Conservation (phyloP, 768 basidiomycete species). For the Pisolithus tinctorius region DNA sequence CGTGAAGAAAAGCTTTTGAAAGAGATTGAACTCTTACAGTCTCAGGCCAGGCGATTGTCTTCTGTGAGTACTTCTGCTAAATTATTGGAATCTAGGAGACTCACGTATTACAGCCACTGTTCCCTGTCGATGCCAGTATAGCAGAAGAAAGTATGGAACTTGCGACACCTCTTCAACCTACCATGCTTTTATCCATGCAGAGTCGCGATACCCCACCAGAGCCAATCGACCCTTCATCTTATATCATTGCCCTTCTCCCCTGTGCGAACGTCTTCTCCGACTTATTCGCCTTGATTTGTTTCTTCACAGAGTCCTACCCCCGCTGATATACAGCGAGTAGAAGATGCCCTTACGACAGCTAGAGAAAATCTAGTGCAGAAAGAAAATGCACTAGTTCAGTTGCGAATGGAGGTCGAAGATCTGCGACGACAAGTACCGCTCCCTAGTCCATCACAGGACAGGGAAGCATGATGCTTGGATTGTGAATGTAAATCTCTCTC, state of each 20-base stretch:
- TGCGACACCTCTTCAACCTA: constrained; percentile 42
- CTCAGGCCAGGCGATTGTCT: background rate
- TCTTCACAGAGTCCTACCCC: constrained; percentile 3
- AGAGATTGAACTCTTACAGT: too few species aligned
- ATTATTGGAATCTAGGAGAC: background rate
- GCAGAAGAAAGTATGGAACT: constrained; percentile 47
- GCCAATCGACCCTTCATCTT: constrained; percentile 6
- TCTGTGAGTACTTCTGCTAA: constrained; percentile 2
- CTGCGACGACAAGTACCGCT: too few species aligned
- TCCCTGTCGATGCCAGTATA: constrained; percentile 1
- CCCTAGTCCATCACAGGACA: too few species aligned
- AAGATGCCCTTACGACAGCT: constrained; percentile 15
- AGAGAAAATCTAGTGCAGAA: constrained; percentile 16
- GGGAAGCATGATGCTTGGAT: background rate
- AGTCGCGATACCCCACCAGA: background rate
- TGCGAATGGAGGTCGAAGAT: constrained; percentile 9
- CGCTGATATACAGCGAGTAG: constrained; percentile 16
- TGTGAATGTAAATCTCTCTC: too few species aligned
- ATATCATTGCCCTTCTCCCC: constrained; percentile 17
- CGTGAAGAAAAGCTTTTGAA: too few species aligned
- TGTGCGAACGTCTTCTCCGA: constrained; percentile 12
- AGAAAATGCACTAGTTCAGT: constrained; percentile 13
- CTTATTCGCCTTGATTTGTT: background rate
- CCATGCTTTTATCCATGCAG: constrained; percentile 9
- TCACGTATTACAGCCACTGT: constrained; percentile 5